Conservation (phyloP, 2,329 filamentous ascomycete species). For the Lecanicillium sp. region DNA sequence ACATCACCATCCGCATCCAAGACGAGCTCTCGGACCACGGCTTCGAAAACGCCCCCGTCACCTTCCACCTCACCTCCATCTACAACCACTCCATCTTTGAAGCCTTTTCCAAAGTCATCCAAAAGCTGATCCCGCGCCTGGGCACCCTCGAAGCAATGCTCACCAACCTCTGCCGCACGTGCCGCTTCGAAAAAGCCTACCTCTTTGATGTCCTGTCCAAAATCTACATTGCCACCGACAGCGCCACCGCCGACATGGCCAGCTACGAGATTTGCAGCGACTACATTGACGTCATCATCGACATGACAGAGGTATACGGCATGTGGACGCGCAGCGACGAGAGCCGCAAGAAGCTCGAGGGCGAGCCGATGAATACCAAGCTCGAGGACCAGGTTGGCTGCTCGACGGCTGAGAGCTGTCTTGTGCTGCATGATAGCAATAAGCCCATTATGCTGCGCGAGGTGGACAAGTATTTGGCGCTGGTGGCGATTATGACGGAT, state of each 20-base stretch:
- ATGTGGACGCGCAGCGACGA: conserved; percentile 53
- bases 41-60: conserved; percentile 87
- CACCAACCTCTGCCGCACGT: conserved; percentile 87
- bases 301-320: conserved; percentile 92
- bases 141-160: conserved; percentile 89
- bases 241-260: conserved; percentile 83
- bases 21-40: conserved; percentile 92
- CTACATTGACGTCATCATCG: conserved; percentile 97
- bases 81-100: conserved; percentile 99
- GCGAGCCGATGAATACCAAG: conserved; percentile 50
- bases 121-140: conserved; percentile 90
- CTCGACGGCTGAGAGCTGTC: conserved; percentile 57
- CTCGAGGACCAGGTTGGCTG: conserved; percentile 60
- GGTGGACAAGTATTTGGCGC: conserved; percentile 65
- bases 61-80: conserved; percentile 93
- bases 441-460: conserved; percentile 60
- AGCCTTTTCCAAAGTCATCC: conserved; percentile 95
- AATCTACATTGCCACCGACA: conserved; percentile 97
- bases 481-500: conserved; percentile 82
- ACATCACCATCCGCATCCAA: conserved; percentile 92
- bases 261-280: conserved; percentile 98
- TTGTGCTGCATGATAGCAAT: conserved; percentile 56
- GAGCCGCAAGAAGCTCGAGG: conserved; percentile 48
- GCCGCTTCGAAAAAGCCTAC: conserved; percentile 95
- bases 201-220: conserved; percentile 97